Conservation (phyloP, 805 yeast genomes). For the Candida gorgasii region DNA sequence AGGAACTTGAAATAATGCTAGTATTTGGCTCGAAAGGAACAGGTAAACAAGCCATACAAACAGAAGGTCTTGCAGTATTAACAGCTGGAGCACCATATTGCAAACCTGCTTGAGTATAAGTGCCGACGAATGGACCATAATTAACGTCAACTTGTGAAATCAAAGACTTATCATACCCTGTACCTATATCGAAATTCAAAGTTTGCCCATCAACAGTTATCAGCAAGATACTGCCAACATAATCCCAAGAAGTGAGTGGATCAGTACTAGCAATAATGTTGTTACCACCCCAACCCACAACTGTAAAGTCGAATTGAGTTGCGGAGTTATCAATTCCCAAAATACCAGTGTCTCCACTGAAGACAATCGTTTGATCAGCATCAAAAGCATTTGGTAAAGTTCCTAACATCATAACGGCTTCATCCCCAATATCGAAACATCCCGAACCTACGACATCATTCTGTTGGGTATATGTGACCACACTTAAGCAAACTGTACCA, state of each 20-base stretch:
- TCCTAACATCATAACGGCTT: slow-evolving; percentile 8
- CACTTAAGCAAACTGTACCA: slow-evolving; percentile 26
- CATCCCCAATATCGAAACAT: slow-evolving; percentile 21
- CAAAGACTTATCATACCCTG: slow-evolving; percentile 16
- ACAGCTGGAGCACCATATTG: slow-evolving; percentile 15
- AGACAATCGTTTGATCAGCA: slow-evolving; percentile 10
- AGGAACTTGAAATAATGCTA: neutral
- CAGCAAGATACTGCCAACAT: slow-evolving; percentile 2
- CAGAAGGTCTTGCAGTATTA: neutral
- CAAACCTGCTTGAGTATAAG: slow-evolving; percentile 15
- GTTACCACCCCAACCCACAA: slow-evolving; percentile 25
- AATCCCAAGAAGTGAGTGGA: slow-evolving; percentile 5
- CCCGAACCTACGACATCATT: slow-evolving; percentile 22
- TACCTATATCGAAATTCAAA: slow-evolving; percentile 18
- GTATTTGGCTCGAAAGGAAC: neutral
- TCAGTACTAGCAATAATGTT: slow-evolving; percentile 21
- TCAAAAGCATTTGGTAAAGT: neutral
- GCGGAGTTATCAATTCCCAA: slow-evolving; percentile 1
- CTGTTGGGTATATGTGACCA: slow-evolving; percentile 18
- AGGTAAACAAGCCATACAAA: neutral
- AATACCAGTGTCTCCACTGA: slow-evolving; percentile 1
- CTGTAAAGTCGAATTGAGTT: slow-evolving; percentile 11
- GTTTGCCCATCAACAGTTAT: slow-evolving; percentile 1
- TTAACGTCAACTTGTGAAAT: slow-evolving; percentile 10
- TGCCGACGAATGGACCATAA: slow-evolving; percentile 11